Conservation (phyloP, 768 basidiomycete species). For the Mycena chlorophos region DNA sequence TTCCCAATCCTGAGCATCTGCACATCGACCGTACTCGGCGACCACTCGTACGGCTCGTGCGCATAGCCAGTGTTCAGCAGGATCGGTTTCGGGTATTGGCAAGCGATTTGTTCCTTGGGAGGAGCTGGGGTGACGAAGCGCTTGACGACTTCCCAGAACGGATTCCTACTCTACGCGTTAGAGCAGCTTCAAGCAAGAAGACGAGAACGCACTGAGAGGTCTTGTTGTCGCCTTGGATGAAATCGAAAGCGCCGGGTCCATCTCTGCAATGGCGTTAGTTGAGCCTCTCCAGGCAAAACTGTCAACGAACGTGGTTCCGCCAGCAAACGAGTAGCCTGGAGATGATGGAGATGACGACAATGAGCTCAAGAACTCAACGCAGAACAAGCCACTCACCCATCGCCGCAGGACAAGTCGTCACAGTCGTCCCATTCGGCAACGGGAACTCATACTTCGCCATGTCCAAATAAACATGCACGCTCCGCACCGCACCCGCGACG, state of each 20-base stretch:
- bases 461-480: constrained; percentile 66
- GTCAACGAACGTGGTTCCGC: constrained; percentile 75
- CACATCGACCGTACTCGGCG: constrained; percentile 68
- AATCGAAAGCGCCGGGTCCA: constrained; percentile 79
- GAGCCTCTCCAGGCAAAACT: not conserved
- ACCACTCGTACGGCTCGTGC: constrained; percentile 70
- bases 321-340: constrained; percentile 72
- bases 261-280: constrained; percentile 43
- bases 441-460: constrained; percentile 71
- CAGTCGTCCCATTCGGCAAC: constrained; percentile 64
- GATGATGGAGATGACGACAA: not conserved
- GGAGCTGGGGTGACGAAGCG: constrained; percentile 58
- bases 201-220: constrained; percentile 48
- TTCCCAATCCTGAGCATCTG: constrained; percentile 79
- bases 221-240: constrained; percentile 71
- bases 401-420: constrained; percentile 76
- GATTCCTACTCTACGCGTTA: constrained; percentile 59
- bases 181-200: constrained; percentile 7
- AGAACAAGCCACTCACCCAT: constrained; percentile 53
- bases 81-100: constrained; percentile 79
- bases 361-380: not conserved
- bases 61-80: constrained; percentile 74
- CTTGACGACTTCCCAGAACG: constrained; percentile 82
- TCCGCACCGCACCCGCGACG: constrained; percentile 62
- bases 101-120: constrained; percentile 58